A percentile compares a stretch with the other conserved stretches of the same genome.
Conservation (phyloP, 2,329 filamentous ascomycete genomes). For the Escovopsis weberi region DNA sequence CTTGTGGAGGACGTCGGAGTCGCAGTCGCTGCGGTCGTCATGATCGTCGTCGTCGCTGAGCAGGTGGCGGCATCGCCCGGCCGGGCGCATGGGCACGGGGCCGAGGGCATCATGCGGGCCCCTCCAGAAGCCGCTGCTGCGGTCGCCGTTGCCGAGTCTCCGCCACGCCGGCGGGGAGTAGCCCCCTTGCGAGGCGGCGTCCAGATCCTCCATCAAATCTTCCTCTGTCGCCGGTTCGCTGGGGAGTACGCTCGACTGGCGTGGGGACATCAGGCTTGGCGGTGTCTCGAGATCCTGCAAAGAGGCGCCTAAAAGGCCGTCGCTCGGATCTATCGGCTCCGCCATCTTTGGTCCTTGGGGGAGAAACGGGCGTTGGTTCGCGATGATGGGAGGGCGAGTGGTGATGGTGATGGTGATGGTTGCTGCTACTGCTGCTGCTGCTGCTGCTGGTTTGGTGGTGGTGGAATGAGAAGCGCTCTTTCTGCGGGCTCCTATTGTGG, state of each 20-base stretch:
- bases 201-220: constrained; percentile 28
- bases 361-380: constrained; percentile 15
- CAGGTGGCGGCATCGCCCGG: constrained; percentile 11
- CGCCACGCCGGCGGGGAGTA: constrained; percentile 48
- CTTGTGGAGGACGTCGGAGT: constrained; percentile 27
- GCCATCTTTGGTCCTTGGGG: background rate
- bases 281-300: constrained; percentile 41
- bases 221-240: constrained; percentile 22
- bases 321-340: background rate
- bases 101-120: constrained; percentile 37
- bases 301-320: constrained; percentile 33
- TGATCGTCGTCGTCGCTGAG: constrained; percentile 11
- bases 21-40: constrained; percentile 3
- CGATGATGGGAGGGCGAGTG: too few species aligned
- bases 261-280: constrained; percentile 20
- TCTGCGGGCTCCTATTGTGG: constrained; percentile 1
- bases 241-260: constrained; percentile 17
- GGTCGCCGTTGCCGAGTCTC: constrained; percentile 43
- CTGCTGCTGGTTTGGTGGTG: constrained; percentile 6
- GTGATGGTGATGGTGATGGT: constrained; percentile 7
- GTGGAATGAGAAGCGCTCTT: constrained; percentile 2
- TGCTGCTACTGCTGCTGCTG: constrained; percentile 9
- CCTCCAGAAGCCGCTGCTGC: constrained; percentile 47
- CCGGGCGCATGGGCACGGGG: constrained; percentile 14
- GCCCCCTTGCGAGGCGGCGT: constrained; percentile 35